phyloP scores from a whole-genome alignment of 441 rosid genomes.

The Gossypium davidsonii region DNA sequence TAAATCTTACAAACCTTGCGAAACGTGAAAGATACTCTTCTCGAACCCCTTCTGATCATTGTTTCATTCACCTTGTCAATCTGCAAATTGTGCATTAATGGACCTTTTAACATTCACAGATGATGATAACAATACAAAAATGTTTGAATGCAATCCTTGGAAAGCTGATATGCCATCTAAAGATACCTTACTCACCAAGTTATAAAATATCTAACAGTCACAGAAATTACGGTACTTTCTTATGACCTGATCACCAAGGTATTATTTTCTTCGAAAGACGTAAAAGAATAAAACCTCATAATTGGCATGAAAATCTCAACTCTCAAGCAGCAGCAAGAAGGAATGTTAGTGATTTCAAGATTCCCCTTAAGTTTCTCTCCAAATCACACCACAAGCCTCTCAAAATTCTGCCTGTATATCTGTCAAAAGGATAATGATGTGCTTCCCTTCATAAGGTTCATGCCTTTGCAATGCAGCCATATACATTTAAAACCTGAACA shows the following conservation, averaged over 20 bases:
- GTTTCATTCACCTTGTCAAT: conserved; percentile 68
- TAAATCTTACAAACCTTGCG: conserved; percentile 53
- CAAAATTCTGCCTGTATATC: not conserved
- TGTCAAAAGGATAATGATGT: not conserved
- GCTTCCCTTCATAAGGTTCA: not conserved
- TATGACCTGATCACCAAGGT: not conserved
- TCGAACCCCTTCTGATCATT: conserved; percentile 54
- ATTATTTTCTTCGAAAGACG: not conserved
- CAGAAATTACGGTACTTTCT: not conserved
- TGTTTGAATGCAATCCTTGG: not conserved
- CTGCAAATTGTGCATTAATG: conserved; percentile 31
- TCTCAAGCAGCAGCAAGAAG: conserved; percentile 5
- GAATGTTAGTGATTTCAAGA: not conserved
- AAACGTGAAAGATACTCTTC: conserved; percentile 87
- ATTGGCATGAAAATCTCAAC: not conserved
- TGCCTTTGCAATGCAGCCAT: not conserved
- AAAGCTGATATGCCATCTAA: not conserved
- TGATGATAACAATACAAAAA: not conserved
- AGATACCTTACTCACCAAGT: not conserved
- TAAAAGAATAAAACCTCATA: not conserved
- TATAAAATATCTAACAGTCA: not conserved
- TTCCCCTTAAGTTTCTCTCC: not conserved
- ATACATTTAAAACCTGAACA: not conserved
- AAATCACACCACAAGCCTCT: not conserved
- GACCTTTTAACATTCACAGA: not conserved